These are phyloP conservation scores for Mortierella sp. DNA, from an alignment of 371 early-diverging fungal genomes.

Conservation along the genomic window DNA sequence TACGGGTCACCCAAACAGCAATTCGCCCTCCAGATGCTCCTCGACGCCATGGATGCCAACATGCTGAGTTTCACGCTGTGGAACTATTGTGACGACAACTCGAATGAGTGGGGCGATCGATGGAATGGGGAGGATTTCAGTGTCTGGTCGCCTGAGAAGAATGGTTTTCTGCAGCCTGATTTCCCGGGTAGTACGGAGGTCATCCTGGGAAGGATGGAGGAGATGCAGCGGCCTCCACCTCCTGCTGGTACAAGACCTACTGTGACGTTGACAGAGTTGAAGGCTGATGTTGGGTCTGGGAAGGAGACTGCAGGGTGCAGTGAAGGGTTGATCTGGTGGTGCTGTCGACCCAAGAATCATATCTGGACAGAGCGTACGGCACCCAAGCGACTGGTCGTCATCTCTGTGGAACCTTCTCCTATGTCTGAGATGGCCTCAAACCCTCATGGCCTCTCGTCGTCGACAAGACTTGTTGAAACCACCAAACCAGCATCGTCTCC, in stretches of 20 bases:
- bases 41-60: constrained; percentile 70
- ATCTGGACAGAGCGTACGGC: constrained; percentile 46
- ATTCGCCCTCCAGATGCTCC: constrained; percentile 38
- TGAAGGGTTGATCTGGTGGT: constrained; percentile 51
- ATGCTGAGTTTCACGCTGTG: constrained; percentile 73
- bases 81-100: constrained; percentile 88
- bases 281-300: constrained; percentile 19
- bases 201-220: not conserved
- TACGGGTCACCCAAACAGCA: constrained; percentile 51
- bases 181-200: not conserved
- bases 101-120: constrained; percentile 82
- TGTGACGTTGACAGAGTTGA: constrained; percentile 24
- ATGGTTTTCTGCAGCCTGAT: constrained; percentile 17
- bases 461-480: not conserved
- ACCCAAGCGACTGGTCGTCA: constrained; percentile 30
- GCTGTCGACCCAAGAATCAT: constrained; percentile 33
- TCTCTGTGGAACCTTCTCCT: constrained; percentile 21
- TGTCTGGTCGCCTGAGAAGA: constrained; percentile 50
- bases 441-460: not conserved
- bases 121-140: constrained; percentile 94
- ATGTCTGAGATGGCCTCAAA: not conserved
- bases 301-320: constrained; percentile 32
- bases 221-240: not conserved
- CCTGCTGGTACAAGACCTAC: not conserved
- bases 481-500: not conserved